Conservation (phyloP, 805 yeast genomes). For the Brettanomyces naardenensis region DNA sequence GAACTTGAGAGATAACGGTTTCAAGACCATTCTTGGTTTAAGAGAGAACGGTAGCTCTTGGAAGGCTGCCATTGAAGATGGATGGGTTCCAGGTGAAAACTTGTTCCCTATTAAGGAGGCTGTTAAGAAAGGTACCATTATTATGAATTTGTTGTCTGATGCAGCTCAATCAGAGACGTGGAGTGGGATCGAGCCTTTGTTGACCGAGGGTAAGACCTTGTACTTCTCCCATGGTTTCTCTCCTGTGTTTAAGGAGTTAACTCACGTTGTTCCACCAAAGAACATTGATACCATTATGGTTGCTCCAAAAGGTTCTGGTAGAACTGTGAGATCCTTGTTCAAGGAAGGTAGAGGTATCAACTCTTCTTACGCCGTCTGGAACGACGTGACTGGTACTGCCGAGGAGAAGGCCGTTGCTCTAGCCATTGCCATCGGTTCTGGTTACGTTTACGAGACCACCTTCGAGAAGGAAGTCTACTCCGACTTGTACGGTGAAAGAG, state of each 20-base stretch:
- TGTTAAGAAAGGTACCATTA: conserved; percentile 79
- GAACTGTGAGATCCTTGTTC: conserved; percentile 98
- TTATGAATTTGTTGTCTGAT: conserved; percentile 97
- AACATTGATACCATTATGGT: conserved; percentile 96
- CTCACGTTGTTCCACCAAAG: conserved; percentile 91
- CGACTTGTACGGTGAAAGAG: conserved; percentile 99
- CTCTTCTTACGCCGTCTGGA: conserved; percentile 99
- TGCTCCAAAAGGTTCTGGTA: conserved; percentile 99
- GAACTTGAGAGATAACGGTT: conserved; percentile 98
- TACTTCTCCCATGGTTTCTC: conserved; percentile 99
- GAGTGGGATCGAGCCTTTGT: conserved; percentile 75
- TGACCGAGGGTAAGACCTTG: conserved; percentile 95
- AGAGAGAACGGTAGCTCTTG: conserved; percentile 98
- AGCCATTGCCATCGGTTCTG: conserved; percentile 99
- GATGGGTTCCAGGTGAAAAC: conserved; percentile 99
- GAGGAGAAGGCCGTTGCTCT: conserved; percentile 98
- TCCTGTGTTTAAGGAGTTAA: conserved; percentile 96
- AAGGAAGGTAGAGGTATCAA: conserved; percentile 99
- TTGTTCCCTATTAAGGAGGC: conserved; percentile 94
- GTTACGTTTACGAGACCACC: conserved; percentile 99
- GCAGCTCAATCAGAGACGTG: conserved; percentile 99
- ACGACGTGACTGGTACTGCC: conserved; percentile 98
- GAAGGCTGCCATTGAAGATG: conserved; percentile 99
- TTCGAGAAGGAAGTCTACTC: conserved; percentile 99
- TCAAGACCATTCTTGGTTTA: conserved; percentile 96